These are phyloP conservation scores for Fusarium papillatum DNA, from an alignment of 2,329 filamentous ascomycete species.

Conservation along the genomic window DNA sequence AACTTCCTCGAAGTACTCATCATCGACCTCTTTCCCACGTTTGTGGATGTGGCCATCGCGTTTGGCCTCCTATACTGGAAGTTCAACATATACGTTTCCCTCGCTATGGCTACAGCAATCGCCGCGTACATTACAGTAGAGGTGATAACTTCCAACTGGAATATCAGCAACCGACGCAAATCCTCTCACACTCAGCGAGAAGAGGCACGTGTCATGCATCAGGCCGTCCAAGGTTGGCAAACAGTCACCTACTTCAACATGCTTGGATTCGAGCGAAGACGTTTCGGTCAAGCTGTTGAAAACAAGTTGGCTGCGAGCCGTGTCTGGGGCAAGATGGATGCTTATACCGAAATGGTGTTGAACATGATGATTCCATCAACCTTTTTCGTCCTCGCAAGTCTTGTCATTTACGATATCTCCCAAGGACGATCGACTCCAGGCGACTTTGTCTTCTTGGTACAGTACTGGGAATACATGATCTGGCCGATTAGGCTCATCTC, in stretches of 20 bases:
- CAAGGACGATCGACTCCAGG: slow-evolving; percentile 33
- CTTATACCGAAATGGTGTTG: slow-evolving; percentile 37
- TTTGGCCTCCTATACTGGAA: slow-evolving; percentile 71
- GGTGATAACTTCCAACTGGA: slow-evolving; percentile 51
- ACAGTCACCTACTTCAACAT: slow-evolving; percentile 64
- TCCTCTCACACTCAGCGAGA: slow-evolving; percentile 58
- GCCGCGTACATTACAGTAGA: slow-evolving; percentile 40
- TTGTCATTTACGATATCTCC: slow-evolving; percentile 40
- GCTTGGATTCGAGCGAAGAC: slow-evolving; percentile 45
- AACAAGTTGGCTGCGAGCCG: slow-evolving; percentile 37
- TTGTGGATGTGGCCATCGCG: slow-evolving; percentile 72
- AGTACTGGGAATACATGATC: slow-evolving; percentile 69
- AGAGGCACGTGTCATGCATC: slow-evolving; percentile 67
- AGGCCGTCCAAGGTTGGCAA: slow-evolving; percentile 71
- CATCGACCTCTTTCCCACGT: slow-evolving; percentile 72
- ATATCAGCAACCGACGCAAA: slow-evolving; percentile 53
- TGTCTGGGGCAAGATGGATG: slow-evolving; percentile 38
- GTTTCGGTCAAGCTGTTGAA: slow-evolving; percentile 45
- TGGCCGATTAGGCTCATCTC: slow-evolving; percentile 54
- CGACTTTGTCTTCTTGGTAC: slow-evolving; percentile 72
- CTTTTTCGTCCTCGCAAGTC: slow-evolving; percentile 45
- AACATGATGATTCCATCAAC: slow-evolving; percentile 61
- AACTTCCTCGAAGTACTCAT: slow-evolving; percentile 70
- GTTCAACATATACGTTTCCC: slow-evolving; percentile 71
- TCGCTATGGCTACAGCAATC: slow-evolving; percentile 49